These are phyloP conservation scores for Metrosideros polymorpha DNA, from an alignment of 441 rosid species.

Conservation along the genomic window DNA sequence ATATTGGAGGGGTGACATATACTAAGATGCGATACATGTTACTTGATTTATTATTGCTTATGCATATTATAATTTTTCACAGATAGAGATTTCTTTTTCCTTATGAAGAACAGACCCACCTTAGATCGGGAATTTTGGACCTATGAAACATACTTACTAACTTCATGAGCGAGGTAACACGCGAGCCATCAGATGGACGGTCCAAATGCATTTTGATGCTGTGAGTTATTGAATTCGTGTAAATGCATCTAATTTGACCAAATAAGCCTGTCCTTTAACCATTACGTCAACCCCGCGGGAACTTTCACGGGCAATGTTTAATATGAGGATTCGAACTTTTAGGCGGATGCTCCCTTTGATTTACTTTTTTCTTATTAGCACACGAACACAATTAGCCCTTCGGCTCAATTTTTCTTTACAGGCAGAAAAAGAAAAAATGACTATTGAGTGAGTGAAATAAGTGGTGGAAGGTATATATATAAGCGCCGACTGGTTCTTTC, in stretches of 20 bases:
- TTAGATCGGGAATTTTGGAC: neutral
- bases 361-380: neutral
- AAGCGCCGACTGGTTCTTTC: conserved; percentile 1
- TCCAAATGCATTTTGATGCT: neutral
- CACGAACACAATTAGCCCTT: neutral
- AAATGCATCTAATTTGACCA: neutral
- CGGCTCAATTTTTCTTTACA: neutral
- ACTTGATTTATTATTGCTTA: neutral
- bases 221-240: neutral
- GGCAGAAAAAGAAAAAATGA: neutral
- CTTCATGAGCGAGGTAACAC: neutral
- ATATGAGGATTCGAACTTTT: neutral
- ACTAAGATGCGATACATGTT: neutral
- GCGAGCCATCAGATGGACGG: neutral
- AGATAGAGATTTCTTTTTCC: neutral
- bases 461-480: neutral
- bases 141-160: neutral
- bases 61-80: neutral
- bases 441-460: neutral
- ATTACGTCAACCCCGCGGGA: neutral
- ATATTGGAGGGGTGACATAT: neutral
- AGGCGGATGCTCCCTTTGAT: neutral
- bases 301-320: neutral
- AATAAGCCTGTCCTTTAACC: neutral
- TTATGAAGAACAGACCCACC: neutral